These are phyloP conservation scores for Fusarium buharicum DNA, from an alignment of 2,329 filamentous ascomycete species.

Conservation along the genomic window DNA sequence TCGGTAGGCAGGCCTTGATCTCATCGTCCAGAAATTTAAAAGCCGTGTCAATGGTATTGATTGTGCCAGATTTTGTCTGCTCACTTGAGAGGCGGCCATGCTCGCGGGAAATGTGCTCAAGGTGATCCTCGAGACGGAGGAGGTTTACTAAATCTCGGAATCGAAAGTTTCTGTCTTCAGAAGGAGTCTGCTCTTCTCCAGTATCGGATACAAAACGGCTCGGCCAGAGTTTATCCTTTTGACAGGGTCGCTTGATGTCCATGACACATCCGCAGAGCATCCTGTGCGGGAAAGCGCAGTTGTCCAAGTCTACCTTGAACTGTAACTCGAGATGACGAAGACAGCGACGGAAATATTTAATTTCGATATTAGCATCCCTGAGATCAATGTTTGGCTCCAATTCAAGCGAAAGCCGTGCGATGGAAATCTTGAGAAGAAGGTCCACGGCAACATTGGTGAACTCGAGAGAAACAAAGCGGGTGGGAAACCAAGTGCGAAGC, in stretches of 20 bases:
- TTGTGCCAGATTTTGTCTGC: neutral
- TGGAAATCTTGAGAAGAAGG: conserved; percentile 20
- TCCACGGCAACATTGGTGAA: too few species aligned
- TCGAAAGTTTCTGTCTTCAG: conserved; percentile 2
- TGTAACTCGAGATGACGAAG: conserved; percentile 15
- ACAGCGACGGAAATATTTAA: conserved; percentile 17
- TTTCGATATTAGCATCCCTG: neutral
- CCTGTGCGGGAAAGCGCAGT: conserved; percentile 14
- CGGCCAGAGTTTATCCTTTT: conserved; percentile 29
- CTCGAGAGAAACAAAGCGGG: too few species aligned
- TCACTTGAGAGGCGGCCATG: neutral
- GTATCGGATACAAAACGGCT: conserved; percentile 7
- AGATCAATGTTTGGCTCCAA: neutral
- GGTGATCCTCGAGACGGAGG: conserved; percentile 28
- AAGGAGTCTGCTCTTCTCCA: neutral
- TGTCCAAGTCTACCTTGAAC: conserved; percentile 4
- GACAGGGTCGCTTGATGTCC: conserved; percentile 14
- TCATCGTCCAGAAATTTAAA: conserved; percentile 22
- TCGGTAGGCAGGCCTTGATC: conserved; percentile 6
- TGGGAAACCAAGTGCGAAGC: too few species aligned
- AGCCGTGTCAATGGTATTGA: neutral
- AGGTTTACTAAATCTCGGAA: conserved; percentile 29
- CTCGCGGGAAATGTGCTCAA: conserved; percentile 16
- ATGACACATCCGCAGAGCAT: conserved; percentile 29
- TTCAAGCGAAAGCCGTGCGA: conserved; percentile 1